Conservation (phyloP, 306 rosid species). For the Acacia melanoxylon region DNA sequence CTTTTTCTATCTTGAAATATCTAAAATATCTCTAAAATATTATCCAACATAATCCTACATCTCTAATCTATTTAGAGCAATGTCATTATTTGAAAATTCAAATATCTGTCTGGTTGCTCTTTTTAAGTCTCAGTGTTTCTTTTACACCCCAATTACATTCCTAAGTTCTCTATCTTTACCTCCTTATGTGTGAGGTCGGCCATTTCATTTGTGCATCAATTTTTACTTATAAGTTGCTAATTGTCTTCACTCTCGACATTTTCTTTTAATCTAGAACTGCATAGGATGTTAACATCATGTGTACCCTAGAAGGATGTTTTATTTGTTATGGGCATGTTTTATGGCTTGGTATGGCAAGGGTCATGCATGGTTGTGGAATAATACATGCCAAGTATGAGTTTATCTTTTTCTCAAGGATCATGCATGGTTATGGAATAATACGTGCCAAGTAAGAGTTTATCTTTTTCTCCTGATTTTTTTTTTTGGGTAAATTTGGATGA, state of each 20-base stretch:
- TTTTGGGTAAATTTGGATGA: background rate
- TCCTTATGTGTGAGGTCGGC: background rate
- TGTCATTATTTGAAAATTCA: slow-evolving; percentile 9
- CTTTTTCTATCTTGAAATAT: too few relatives aligned
- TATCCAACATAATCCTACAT: too few relatives aligned
- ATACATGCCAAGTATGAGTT: background rate
- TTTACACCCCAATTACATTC: background rate
- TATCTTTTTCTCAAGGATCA: background rate
- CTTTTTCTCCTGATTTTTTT: background rate
- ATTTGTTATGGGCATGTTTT: background rate
- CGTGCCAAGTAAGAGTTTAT: background rate
- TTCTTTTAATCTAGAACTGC: background rate
- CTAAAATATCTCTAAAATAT: too few relatives aligned
- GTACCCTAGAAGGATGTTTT: background rate
- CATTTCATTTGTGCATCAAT: background rate
- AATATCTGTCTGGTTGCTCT: slow-evolving; percentile 20
- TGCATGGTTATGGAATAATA: background rate
- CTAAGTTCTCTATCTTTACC: slow-evolving; percentile 2
- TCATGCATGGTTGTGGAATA: background rate
- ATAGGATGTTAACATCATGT: background rate
- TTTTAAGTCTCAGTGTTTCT: slow-evolving; percentile 17
- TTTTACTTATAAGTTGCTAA: background rate
- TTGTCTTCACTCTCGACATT: background rate
- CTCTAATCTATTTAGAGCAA: background rate
- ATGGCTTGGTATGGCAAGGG: background rate